Conservation (phyloP, 202 grass and related monocot species). For the Saccharum hybrid region DNA sequence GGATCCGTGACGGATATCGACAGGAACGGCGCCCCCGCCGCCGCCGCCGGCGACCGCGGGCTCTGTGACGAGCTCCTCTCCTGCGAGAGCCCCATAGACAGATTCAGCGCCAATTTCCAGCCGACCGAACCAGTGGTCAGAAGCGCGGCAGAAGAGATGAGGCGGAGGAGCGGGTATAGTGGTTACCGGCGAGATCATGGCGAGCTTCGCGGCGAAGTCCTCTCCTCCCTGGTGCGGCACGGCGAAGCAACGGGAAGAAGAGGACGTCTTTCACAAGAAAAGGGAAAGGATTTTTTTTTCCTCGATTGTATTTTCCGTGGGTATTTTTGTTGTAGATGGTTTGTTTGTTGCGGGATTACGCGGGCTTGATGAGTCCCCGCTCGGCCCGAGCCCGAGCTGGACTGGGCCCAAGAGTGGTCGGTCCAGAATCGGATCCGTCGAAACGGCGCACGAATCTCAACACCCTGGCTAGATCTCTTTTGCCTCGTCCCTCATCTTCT, state of each 20-base stretch:
- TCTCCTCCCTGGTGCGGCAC: constrained; percentile 47
- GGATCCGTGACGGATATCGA: constrained; percentile 87
- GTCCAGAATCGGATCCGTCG: neutral
- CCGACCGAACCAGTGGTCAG: neutral
- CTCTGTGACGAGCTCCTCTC: constrained; percentile 78
- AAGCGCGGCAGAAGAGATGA: neutral
- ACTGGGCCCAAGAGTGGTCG: neutral
- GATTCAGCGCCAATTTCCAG: constrained; percentile 46
- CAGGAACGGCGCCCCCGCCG: constrained; percentile 58
- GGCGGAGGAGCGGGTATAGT: neutral
- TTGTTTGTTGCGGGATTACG: constrained; percentile 34
- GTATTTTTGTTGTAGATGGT: constrained; percentile 21
- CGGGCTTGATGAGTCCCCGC: too few relatives aligned
- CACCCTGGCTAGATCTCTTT: neutral
- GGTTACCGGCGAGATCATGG: constrained; percentile 82
- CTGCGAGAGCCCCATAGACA: constrained; percentile 49
- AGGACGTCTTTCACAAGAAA: constrained; percentile 46
- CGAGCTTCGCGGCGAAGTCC: constrained; percentile 51
- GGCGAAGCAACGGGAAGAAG: constrained; percentile 52
- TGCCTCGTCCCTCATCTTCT: constrained; percentile 7
- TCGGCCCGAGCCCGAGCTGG: constrained; percentile 4
- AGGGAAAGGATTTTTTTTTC: constrained; percentile 24
- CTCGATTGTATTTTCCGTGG: constrained; percentile 8
- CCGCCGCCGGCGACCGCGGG: constrained; percentile 65
- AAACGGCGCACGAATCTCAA: constrained; percentile 18